Percentiles rank a stretch among this genome's conserved stretches.
These are phyloP conservation scores for Cryptosporidium baileyi DNA, from an alignment of 169 alveolate species.

Conservation along the genomic window DNA sequence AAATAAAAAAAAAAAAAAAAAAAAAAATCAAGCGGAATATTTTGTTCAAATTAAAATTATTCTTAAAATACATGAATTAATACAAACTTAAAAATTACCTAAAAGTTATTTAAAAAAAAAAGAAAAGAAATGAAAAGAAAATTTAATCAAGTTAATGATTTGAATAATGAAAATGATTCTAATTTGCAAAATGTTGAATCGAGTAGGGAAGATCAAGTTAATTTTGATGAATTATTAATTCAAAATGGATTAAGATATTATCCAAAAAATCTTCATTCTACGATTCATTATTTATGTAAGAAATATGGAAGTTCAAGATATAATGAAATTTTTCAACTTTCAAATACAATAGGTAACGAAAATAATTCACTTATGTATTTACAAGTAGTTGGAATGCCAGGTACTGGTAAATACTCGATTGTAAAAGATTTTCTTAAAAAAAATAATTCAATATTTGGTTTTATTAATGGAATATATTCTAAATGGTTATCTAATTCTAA, in stretches of 20 bases:
- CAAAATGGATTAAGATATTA: neutral
- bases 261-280: neutral
- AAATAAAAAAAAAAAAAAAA: no score
- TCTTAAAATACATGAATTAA: no score
- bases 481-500: constrained; percentile 28
- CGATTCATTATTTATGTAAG: neutral
- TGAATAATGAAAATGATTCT: no score
- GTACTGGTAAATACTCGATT: constrained; percentile 43
- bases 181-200: constrained; percentile 15
- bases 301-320: constrained; percentile 53
- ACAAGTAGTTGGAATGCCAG: constrained; percentile 60
- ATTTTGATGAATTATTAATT: neutral
- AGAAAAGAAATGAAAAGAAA: no score
- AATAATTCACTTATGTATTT: constrained; percentile 23
- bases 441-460: constrained; percentile 22
- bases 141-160: no score
- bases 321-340: constrained; percentile 40
- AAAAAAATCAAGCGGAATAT: no score
- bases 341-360: constrained; percentile 31
- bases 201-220: neutral
- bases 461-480: constrained; percentile 23
- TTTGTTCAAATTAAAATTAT: no score
- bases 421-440: constrained; percentile 8
- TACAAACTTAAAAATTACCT: no score
- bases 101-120: no score